A percentile compares a stretch with the other conserved stretches of the same genome.
Evolutionary conservation across 192 early-diverging fungal genomes (phyloP).

Genomic region (Funneliformis mosseae): DNA sequence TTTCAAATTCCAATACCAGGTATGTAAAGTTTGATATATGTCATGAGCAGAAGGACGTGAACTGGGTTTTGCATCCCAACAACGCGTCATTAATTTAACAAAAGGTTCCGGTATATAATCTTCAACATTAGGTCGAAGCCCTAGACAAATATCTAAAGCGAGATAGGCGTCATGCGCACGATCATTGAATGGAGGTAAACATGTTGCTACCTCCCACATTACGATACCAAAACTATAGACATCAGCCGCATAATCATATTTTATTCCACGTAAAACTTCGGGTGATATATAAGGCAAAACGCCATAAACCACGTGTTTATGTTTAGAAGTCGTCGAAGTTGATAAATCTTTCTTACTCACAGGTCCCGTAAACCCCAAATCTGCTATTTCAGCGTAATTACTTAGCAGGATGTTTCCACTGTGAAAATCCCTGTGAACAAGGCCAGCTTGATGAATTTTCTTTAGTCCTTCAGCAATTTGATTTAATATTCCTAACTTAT

Average conservation of each 20-base stretch:
- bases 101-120: not conserved
- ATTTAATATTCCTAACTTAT: slow-evolving; percentile 17
- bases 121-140: not conserved
- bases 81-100: not conserved
- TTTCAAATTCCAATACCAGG: slow-evolving; percentile 11
- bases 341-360: slow-evolving; percentile 33
- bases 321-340: slow-evolving; percentile 33
- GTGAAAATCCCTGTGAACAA: slow-evolving; percentile 50
- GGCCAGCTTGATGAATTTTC: slow-evolving; percentile 45
- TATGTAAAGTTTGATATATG: not conserved
- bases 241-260: slow-evolving; percentile 53
- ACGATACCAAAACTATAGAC: slow-evolving; percentile 59
- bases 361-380: slow-evolving; percentile 46
- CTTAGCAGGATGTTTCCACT: slow-evolving; percentile 45
- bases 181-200: slow-evolving; percentile 39
- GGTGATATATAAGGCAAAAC: slow-evolving; percentile 57
- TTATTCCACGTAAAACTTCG: slow-evolving; percentile 49
- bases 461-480: slow-evolving; percentile 45
- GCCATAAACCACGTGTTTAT: slow-evolving; percentile 54
- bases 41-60: not conserved
- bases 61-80: slow-evolving; percentile 5
- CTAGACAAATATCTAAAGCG: slow-evolving; percentile 3
- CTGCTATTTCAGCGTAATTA: slow-evolving; percentile 36
- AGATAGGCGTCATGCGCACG: slow-evolving; percentile 4
- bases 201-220: slow-evolving; percentile 53